These are phyloP conservation scores for Leccinum aurantiacum DNA, from an alignment of 768 basidiomycete genomes.

Conservation along the genomic window DNA sequence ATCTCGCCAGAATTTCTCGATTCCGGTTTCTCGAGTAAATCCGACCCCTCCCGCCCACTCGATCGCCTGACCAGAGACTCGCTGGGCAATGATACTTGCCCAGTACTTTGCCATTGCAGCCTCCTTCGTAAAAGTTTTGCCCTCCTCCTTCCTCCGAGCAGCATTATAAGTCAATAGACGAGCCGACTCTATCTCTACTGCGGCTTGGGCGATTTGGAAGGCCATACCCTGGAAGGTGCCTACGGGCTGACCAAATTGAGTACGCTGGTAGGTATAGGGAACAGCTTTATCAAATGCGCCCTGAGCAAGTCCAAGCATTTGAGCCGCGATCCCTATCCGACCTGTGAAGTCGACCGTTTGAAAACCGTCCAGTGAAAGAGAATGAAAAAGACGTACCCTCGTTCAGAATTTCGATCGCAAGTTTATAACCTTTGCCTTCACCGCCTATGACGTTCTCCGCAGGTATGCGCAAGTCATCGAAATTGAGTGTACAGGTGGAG, in stretches of 20 bases:
- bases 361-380: neutral
- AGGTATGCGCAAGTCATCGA: constrained; percentile 88
- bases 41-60: constrained; percentile 96
- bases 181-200: constrained; percentile 86
- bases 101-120: constrained; percentile 99
- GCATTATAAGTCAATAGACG: constrained; percentile 95
- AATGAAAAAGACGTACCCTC: constrained; percentile 54
- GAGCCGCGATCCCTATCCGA: constrained; percentile 96
- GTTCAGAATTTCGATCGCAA: constrained; percentile 95
- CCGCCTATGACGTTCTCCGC: constrained; percentile 90
- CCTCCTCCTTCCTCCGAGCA: constrained; percentile 91
- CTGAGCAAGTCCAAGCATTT: constrained; percentile 98
- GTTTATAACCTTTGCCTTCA: constrained; percentile 91
- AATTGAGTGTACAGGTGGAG: constrained; percentile 91
- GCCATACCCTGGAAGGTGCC: constrained; percentile 97
- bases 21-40: constrained; percentile 89
- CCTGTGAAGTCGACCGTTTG: constrained; percentile 36
- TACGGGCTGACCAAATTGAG: constrained; percentile 91
- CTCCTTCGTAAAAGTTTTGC: constrained; percentile 81
- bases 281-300: constrained; percentile 95
- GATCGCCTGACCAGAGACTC: constrained; percentile 84
- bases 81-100: constrained; percentile 85
- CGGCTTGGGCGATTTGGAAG: constrained; percentile 90
- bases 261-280: constrained; percentile 91
- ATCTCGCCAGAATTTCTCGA: constrained; percentile 97